Conservation (phyloP, 2,329 filamentous ascomycete species). For the Fusarium oxysporum region DNA sequence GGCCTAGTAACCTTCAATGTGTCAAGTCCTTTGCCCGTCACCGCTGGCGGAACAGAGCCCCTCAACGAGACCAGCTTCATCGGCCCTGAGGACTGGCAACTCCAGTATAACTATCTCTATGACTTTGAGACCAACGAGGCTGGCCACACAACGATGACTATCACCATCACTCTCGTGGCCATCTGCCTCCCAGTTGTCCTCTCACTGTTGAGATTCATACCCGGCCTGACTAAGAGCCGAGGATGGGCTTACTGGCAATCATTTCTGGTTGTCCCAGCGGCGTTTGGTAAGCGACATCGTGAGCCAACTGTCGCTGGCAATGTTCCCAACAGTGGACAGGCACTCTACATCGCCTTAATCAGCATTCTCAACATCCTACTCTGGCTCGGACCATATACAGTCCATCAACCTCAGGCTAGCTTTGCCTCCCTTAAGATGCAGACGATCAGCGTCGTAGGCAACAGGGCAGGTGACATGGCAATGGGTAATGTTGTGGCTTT, state of each 20-base stretch:
- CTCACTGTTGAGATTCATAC: conserved; percentile 52
- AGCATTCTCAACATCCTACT: conserved; percentile 51
- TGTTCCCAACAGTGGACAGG: conserved; percentile 52
- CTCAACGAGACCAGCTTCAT: conserved; percentile 51
- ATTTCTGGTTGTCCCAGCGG: conserved; percentile 47
- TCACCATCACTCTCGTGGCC: conserved; percentile 45
- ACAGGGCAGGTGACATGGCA: conserved; percentile 53
- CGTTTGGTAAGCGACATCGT: conserved; percentile 49
- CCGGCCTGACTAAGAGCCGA: conserved; percentile 41
- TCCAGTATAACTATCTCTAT: conserved; percentile 63
- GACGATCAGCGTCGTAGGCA: conserved; percentile 47
- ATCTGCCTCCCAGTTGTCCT: conserved; percentile 48
- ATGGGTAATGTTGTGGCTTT: conserved; percentile 50
- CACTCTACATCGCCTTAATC: conserved; percentile 49
- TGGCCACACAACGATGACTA: conserved; percentile 32
- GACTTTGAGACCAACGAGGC: conserved; percentile 62
- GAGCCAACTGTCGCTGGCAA: conserved; percentile 46
- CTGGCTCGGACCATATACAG: conserved; percentile 47
- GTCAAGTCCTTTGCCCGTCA: conserved; percentile 36
- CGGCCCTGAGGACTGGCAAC: conserved; percentile 44
- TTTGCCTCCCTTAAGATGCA: conserved; percentile 42
- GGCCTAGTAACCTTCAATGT: not conserved
- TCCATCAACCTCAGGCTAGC: conserved; percentile 45
- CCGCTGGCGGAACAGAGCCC: conserved; percentile 34
- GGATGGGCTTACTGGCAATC: conserved; percentile 47